phyloP scores from a whole-genome alignment of 179 eudicot genomes.

The Beta macrorhiza region DNA sequence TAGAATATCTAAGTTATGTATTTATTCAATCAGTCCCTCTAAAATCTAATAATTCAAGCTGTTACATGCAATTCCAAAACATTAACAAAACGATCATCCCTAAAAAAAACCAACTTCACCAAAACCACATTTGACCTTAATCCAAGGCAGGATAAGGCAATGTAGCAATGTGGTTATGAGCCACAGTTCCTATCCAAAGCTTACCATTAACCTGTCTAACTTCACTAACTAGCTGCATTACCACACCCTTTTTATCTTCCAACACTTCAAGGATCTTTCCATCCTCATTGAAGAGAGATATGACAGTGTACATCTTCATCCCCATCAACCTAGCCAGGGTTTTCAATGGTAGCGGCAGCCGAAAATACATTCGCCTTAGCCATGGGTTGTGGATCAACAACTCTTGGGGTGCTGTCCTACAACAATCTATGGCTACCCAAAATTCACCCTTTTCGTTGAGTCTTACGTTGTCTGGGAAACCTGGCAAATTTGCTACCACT shows the following conservation, averaged over 20 bases:
- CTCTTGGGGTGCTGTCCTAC: constrained; percentile 73
- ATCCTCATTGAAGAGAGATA: constrained; percentile 53
- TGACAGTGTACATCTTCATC: constrained; percentile 74
- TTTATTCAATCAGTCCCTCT: constrained; percentile 21
- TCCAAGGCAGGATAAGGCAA: constrained; percentile 51
- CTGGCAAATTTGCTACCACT: constrained; percentile 67
- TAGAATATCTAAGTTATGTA: background rate
- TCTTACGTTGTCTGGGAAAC: constrained; percentile 88
- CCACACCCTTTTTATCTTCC: constrained; percentile 68
- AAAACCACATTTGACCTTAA: constrained; percentile 5
- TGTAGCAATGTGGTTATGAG: constrained; percentile 93
- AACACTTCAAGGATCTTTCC: constrained; percentile 73
- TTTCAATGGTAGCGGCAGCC: constrained; percentile 66
- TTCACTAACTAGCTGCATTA: constrained; percentile 87
- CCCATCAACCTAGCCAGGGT: constrained; percentile 63
- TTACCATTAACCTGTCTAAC: constrained; percentile 74
- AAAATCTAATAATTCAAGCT: constrained; percentile 21
- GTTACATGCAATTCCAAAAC: constrained; percentile 20
- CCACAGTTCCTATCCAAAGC: constrained; percentile 97
- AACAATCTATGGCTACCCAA: constrained; percentile 97
- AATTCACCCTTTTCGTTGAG: constrained; percentile 71
- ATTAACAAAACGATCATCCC: background rate
- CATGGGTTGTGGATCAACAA: constrained; percentile 62
- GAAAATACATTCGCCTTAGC: constrained; percentile 69
- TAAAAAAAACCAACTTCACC: constrained; percentile 1